Base-by-base conservation (phyloP, 2,329 filamentous ascomycete species). In the Fusarium tricinctum region DNA sequence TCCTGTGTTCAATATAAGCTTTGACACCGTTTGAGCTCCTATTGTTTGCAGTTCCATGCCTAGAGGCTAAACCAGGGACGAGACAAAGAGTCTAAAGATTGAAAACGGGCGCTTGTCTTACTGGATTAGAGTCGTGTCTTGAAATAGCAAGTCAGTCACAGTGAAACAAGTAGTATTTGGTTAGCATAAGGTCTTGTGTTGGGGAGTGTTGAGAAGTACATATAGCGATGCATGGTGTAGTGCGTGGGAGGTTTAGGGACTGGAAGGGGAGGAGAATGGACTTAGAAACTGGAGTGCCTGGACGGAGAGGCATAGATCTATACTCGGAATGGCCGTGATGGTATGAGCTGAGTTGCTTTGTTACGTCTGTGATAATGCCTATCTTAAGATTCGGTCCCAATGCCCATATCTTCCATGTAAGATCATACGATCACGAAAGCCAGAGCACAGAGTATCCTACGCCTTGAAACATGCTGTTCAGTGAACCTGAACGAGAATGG, bases 21-120 rank as follows among this genome's bases (percentile, higher is more conserved):
- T 44, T 56, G n/a, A 30, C 40, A 35, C 62, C 62, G 49, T 35
- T 40, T 17, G n/a, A 17, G 35, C 30, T 15, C 15, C 20, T 40
- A 43, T 44, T 30, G 30, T 47, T 38, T 19, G 30, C 14, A 39
- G 26, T 19, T 14, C 30, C 12, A 44, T 14, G 30, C 38, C 33
- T 51, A 38, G 40, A n/a, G 13, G 23, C 38, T 22, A 48, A 64
- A 26, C 32, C 17, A 23, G n/a, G 20, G 46, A 51, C 42, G 39
- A 43, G 22, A 39, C 33, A 64, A 46, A 39, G 33, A 30, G 17
- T 30, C 17, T 33, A 15, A 35, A 13, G 52, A 30, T 23, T 26
- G 38, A 15, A 22, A 42, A 43, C 26, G 28, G 38, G 44, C n/a
- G 23, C 52, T 38, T 52, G 17, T 23, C 4, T 40, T 7, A 32